Base-by-base conservation (phyloP, 805 yeast genomes). In the Candida sphagnicola region DNA sequence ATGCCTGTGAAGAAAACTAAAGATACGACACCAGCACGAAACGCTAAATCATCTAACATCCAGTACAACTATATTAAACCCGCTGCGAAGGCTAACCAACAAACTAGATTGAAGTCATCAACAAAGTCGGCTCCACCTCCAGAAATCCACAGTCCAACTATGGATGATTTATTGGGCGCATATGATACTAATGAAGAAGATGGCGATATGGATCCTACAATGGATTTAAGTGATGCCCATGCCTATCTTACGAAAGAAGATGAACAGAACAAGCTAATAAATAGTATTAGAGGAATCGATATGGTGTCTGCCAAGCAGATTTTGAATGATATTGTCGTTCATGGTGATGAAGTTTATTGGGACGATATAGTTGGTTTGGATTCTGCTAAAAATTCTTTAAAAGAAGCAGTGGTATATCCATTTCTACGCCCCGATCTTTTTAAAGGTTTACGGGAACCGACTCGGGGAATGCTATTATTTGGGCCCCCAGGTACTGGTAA, bases 401-500 rank as follows among this genome's bases (percentile, higher is more conserved):
- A 89, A 57, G 99, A 91, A 57, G 86, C 97, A 0, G 96, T 93
- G 3, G 97, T 91, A 11, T 91, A 90, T 57, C 99, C 99, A 17
- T 90, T 91, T 54, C 62, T 93, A 47, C 73, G 98, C 37, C 99
- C 98, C 0, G 98, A 91, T 61, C 69, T 91, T 41, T 93, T 91
- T 57, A 76, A 78, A 42, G 98, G 97, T 0, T 65, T 91, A 38
- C 72, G 97, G 49, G 97, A 90, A 62, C 98, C 98, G 0, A 90
- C 95, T 0, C 67, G 95, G 42, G 98, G 98, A n/a, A 88, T 93
- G 95, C 70, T 91, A 15, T 63, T 91, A 30, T 91, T 89, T 67
- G 99, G 99, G 0, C 98, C 99, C 2, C 97, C 98, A 0, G 99
- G 99, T n/a, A 91, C 98, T 0, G 98, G 98, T 40, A 91, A 93